These are phyloP conservation scores for Epichloe hybrida DNA, from an alignment of 2,329 filamentous ascomycete species.

Conservation along the genomic window DNA sequence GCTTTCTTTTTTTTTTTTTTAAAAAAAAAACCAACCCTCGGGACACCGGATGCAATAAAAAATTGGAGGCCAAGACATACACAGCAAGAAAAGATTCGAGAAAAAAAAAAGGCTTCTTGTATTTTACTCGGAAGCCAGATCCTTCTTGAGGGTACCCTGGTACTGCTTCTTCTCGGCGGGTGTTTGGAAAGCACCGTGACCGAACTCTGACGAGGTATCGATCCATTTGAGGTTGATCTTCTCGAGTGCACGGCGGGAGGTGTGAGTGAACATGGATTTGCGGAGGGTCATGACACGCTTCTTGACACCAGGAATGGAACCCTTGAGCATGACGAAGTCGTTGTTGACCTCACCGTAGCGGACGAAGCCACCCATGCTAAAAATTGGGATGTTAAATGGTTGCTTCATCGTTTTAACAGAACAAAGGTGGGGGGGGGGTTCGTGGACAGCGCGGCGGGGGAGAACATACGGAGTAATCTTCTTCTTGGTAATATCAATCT, in stretches of 20 bases:
- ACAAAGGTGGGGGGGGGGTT: too few species aligned
- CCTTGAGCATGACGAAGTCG: constrained; percentile 97
- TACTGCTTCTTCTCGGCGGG: constrained; percentile 94
- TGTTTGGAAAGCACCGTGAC: constrained; percentile 99
- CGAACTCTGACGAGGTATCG: constrained; percentile 99
- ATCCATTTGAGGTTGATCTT: constrained; percentile 99
- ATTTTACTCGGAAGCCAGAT: constrained; percentile 41
- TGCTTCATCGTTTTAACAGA: background rate
- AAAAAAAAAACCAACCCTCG: constrained; percentile 18
- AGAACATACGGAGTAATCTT: constrained; percentile 86
- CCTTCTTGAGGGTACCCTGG: constrained; percentile 99
- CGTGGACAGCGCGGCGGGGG: background rate
- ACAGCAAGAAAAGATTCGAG: constrained; percentile 20
- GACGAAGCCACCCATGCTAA: constrained; percentile 95
- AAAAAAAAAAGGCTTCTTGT: constrained; percentile 20
- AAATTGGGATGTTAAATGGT: constrained; percentile 16
- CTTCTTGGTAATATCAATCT: constrained; percentile 98
- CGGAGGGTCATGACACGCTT: constrained; percentile 98
- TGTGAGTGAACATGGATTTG: constrained; percentile 98
- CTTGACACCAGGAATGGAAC: constrained; percentile 94
- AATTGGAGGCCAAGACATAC: constrained; percentile 13
- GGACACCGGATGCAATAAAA: constrained; percentile 42
- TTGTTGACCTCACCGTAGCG: constrained; percentile 99
- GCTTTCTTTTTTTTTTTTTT: background rate
- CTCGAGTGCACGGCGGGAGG: constrained; percentile 87